These are phyloP conservation scores for Lactarius tabidus DNA, from an alignment of 768 basidiomycete species.

Conservation along the genomic window DNA sequence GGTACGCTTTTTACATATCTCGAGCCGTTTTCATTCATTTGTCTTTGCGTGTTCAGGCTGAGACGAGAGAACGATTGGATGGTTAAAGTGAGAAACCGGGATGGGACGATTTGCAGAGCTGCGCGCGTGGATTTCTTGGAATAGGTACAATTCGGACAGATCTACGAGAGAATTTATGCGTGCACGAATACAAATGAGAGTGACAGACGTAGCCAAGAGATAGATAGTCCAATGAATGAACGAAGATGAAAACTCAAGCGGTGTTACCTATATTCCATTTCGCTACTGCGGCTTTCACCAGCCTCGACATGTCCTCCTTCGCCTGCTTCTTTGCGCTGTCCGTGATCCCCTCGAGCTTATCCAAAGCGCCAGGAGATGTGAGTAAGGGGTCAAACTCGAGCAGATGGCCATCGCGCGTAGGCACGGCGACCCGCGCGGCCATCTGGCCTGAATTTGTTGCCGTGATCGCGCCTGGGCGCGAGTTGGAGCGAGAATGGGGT, in stretches of 20 bases:
- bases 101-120: conserved; percentile 33
- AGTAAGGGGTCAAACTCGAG: conserved; percentile 81
- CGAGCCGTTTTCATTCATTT: neutral
- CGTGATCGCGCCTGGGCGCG: conserved; percentile 15
- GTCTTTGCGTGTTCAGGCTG: conserved; percentile 6
- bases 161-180: conserved; percentile 3
- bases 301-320: conserved; percentile 65
- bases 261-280: conserved; percentile 53
- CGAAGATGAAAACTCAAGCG: neutral
- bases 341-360: conserved; percentile 73
- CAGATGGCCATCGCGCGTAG: conserved; percentile 75
- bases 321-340: conserved; percentile 82
- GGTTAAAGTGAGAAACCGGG: conserved; percentile 63
- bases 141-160: conserved; percentile 16
- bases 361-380: conserved; percentile 66
- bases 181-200: conserved; percentile 17
- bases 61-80: conserved; percentile 34
- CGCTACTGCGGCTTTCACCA: conserved; percentile 68
- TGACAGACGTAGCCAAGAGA: neutral
- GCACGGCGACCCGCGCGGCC: conserved; percentile 67
- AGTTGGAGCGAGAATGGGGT: conserved; percentile 28
- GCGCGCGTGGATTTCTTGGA: conserved; percentile 20
- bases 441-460: conserved; percentile 32
- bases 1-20: conserved; percentile 30
- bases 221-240: neutral